Percentiles rank a stretch among this genome's conserved stretches.
Conservation (phyloP, 768 basidiomycete species). For the Lactarius pseudohatsudake region DNA sequence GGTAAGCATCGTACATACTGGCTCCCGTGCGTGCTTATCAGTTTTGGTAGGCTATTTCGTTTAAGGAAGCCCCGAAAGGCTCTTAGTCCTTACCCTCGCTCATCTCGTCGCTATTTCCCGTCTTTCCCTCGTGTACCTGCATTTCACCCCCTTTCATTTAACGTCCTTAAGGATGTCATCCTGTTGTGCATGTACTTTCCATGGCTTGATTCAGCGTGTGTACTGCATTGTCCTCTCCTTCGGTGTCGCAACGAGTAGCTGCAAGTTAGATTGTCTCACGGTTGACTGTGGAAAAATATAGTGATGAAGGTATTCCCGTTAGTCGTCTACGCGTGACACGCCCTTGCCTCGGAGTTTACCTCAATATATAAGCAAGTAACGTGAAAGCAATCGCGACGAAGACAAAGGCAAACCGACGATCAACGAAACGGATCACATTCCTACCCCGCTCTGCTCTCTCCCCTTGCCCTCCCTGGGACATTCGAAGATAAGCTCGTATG, state of each 20-base stretch:
- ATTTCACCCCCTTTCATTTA: conserved; percentile 28
- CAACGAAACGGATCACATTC: conserved; percentile 8
- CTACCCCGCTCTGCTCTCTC: conserved; percentile 28
- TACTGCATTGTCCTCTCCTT: conserved; percentile 28
- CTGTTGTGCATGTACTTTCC: conserved; percentile 31
- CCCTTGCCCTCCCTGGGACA: conserved; percentile 22
- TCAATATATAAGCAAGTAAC: conserved; percentile 14
- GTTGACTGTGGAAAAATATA: conserved; percentile 27
- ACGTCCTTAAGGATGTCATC: conserved; percentile 27
- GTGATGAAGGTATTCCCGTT: conserved; percentile 13
- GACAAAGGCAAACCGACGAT: conserved; percentile 11
- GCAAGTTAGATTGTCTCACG: conserved; percentile 25
- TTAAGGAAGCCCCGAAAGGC: conserved; percentile 85
- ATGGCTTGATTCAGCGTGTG: conserved; percentile 31
- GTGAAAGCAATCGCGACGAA: conserved; percentile 21
- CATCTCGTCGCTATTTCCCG: conserved; percentile 21
- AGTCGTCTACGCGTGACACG: background rate
- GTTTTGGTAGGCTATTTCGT: conserved; percentile 65
- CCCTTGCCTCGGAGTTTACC: background rate
- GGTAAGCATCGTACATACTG: conserved; percentile 38
- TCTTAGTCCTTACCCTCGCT: conserved; percentile 28
- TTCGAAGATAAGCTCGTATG: conserved; percentile 23
- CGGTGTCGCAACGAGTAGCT: conserved; percentile 22
- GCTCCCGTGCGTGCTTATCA: conserved; percentile 8
- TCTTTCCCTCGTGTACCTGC: conserved; percentile 22